A percentile compares a stretch with the other conserved stretches of the same genome.
Conservation (phyloP, 495 filamentous ascomycete species). For the Staphylotrichum longicolle region DNA sequence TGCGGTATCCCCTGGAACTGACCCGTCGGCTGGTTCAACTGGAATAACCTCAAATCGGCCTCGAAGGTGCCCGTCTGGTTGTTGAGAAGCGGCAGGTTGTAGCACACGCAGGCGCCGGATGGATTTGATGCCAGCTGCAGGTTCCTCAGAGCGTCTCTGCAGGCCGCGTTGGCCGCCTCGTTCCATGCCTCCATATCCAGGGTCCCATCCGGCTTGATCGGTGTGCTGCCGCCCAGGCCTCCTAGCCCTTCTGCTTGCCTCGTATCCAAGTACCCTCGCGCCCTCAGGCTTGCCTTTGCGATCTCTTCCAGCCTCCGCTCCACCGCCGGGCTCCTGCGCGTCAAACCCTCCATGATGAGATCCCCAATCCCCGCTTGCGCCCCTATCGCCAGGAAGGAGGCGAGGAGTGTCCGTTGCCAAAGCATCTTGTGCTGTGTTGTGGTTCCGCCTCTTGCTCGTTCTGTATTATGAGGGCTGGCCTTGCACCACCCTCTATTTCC, state of each 20-base stretch:
- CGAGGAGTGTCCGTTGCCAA: constrained; percentile 31
- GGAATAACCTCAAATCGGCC: constrained; percentile 68
- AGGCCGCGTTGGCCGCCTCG: constrained; percentile 50
- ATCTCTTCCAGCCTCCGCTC: constrained; percentile 33
- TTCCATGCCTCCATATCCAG: constrained; percentile 53
- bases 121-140: constrained; percentile 59
- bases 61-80: constrained; percentile 63
- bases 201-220: constrained; percentile 34
- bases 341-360: constrained; percentile 31
- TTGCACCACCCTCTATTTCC: constrained; percentile 2
- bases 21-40: constrained; percentile 54
- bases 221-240: constrained; percentile 15
- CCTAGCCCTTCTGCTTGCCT: constrained; percentile 22
- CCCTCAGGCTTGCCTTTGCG: constrained; percentile 24
- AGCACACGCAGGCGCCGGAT: constrained; percentile 73
- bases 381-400: constrained; percentile 32
- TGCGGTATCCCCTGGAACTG: constrained; percentile 57
- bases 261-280: constrained; percentile 22
- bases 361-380: constrained; percentile 30
- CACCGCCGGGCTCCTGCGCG: constrained; percentile 21
- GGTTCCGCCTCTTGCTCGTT: constrained; percentile 23
- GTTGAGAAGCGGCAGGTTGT: constrained; percentile 66
- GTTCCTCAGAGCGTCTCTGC: constrained; percentile 44
- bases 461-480: constrained; percentile 16
- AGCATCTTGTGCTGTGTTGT: constrained; percentile 27